Percentiles rank a stretch among this genome's conserved stretches.
Evolutionary conservation across 164 flowering plant genomes (phyloP).

Genomic region (Umbilicus rupestris): DNA sequence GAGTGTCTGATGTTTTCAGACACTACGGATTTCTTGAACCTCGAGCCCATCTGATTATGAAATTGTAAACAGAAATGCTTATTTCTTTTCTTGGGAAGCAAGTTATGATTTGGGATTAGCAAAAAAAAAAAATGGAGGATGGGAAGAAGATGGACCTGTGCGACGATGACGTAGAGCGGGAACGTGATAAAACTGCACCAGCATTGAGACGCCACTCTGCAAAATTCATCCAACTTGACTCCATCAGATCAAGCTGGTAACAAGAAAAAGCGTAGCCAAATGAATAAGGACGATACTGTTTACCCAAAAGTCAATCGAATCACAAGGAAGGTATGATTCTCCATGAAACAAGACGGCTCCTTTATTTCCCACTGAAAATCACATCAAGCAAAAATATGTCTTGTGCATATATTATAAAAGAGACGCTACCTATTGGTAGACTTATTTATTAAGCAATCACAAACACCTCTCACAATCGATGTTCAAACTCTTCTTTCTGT

Average conservation of each 20-base stretch:
- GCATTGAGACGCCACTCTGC: constrained; percentile 29
- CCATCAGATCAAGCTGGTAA: background rate
- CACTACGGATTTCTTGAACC: constrained; percentile 53
- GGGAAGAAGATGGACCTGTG: constrained; percentile 48
- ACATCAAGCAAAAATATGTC: constrained; percentile 9
- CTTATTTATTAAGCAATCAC: too few relatives aligned
- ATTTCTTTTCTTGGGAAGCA: background rate
- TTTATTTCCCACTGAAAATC: constrained; percentile 74
- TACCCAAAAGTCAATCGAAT: constrained; percentile 79
- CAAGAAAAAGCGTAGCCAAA: background rate
- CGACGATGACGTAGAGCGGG: constrained; percentile 67
- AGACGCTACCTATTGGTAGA: too few relatives aligned
- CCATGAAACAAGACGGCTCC: constrained; percentile 64
- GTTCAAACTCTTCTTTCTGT: too few relatives aligned
- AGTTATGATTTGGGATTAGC: background rate
- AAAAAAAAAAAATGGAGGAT: background rate
- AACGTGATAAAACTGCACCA: constrained; percentile 90
- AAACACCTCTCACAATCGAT: too few relatives aligned
- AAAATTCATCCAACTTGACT: background rate
- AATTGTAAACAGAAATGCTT: background rate
- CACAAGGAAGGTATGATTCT: constrained; percentile 33
- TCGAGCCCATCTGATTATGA: constrained; percentile 68
- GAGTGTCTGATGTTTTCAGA: constrained; percentile 53
- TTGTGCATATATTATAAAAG: background rate
- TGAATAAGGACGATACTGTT: background rate